Percentiles rank a stretch among this genome's conserved stretches.
phyloP scores from a whole-genome alignment of 2,329 filamentous ascomycete genomes.

The Metarhizium humberi region DNA sequence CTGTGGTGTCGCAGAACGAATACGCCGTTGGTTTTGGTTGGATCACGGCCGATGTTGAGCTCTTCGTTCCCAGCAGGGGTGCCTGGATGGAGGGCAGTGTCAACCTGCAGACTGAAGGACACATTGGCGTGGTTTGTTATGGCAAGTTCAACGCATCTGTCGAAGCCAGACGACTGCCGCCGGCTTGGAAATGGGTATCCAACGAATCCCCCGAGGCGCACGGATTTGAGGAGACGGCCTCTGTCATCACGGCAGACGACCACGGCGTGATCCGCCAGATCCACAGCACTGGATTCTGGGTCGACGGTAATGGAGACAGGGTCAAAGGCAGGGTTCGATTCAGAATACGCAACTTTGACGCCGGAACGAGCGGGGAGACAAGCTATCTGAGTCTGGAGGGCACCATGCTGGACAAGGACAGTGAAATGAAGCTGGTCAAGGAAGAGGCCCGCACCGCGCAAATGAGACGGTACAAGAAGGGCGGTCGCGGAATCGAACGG shows the following conservation, averaged over 20 bases:
- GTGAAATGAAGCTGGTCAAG: constrained; percentile 47
- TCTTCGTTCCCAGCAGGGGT: constrained; percentile 70
- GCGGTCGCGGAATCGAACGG: constrained; percentile 18
- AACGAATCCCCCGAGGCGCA: constrained; percentile 32
- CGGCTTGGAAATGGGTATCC: constrained; percentile 71
- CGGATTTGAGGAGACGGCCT: constrained; percentile 32
- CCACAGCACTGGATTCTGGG: constrained; percentile 62
- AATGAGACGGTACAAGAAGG: constrained; percentile 26
- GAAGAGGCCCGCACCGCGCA: constrained; percentile 34
- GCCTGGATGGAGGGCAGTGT: constrained; percentile 71
- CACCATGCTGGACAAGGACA: constrained; percentile 65
- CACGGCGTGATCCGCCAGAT: constrained; percentile 44
- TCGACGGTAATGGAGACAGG: constrained; percentile 58
- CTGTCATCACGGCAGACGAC: constrained; percentile 32
- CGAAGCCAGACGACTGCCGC: constrained; percentile 64
- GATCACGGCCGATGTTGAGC: constrained; percentile 76
- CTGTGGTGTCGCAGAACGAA: constrained; percentile 57
- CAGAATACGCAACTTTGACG: constrained; percentile 77
- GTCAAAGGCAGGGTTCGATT: constrained; percentile 66
- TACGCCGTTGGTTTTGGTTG: constrained; percentile 81
- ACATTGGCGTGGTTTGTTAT: constrained; percentile 81
- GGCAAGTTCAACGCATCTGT: constrained; percentile 90
- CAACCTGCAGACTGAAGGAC: constrained; percentile 79
- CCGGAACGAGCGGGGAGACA: constrained; percentile 62
- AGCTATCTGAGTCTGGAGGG: constrained; percentile 82